phyloP scores from a whole-genome alignment of 2,329 filamentous ascomycete species.

The Venturia pyrina region DNA sequence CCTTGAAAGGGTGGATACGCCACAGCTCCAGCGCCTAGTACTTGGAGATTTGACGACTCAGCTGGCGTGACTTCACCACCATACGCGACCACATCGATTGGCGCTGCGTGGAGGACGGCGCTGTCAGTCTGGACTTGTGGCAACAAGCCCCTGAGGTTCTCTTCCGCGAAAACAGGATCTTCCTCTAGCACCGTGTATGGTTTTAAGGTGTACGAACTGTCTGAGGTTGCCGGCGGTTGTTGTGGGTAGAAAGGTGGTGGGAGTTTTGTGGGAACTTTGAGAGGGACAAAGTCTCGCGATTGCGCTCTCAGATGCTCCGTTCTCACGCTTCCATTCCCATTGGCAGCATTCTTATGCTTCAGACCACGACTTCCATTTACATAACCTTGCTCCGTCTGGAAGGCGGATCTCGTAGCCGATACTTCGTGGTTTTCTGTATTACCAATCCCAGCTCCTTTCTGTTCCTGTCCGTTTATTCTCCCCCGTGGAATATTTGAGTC shows the following conservation, averaged over 20 bases:
- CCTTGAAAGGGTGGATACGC: not conserved
- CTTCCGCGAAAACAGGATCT: not conserved
- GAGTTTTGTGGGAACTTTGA: constrained; percentile 1
- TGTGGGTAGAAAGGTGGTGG: constrained; percentile 4
- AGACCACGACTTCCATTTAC: not conserved
- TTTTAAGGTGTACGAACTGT: not conserved
- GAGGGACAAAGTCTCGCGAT: not conserved
- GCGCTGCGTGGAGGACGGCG: not conserved
- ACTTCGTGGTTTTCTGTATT: not conserved
- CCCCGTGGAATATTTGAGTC: not conserved
- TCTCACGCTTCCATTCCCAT: not conserved
- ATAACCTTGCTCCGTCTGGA: not conserved
- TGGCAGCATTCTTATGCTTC: not conserved
- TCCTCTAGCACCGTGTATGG: not conserved
- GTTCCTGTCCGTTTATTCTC: not conserved
- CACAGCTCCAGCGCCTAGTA: not conserved
- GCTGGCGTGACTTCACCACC: not conserved
- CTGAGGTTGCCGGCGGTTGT: not conserved
- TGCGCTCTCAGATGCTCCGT: not conserved
- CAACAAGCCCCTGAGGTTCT: not conserved
- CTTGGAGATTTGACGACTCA: not conserved
- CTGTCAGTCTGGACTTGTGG: not conserved
- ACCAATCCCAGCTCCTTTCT: not conserved
- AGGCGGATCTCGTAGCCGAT: not conserved
- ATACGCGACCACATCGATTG: not conserved